Evolutionary conservation across 306 rosid genomes (phyloP).

Genomic region (Lathyrus sativus): DNA sequence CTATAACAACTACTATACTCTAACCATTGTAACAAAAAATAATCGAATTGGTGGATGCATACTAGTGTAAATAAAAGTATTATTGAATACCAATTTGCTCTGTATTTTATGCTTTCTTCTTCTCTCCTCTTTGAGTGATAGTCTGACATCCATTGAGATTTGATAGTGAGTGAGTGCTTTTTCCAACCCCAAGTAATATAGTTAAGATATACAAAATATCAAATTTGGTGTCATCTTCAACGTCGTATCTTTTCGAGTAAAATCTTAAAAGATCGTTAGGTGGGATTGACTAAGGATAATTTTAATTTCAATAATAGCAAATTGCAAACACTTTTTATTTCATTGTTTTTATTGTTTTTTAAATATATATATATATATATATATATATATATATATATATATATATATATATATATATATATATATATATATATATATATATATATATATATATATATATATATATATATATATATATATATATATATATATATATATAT

Average conservation of each 20-base stretch:
- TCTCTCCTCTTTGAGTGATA: not conserved
- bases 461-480: not conserved
- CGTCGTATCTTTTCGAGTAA: not conserved
- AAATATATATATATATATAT: not conserved
- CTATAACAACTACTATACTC: too few species aligned
- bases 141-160: not conserved
- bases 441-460: not conserved
- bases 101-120: not conserved
- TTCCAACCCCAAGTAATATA: not conserved
- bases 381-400: not conserved
- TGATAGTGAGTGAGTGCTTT: not conserved
- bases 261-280: constrained; percentile 1
- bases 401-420: too few species aligned
- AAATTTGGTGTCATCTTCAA: not conserved
- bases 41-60: too few species aligned
- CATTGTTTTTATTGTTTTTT: too few species aligned
- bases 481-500: not conserved
- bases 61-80: not conserved
- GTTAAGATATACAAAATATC: not conserved
- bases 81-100: not conserved
- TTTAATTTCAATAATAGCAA: not conserved
- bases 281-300: not conserved
- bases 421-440: not conserved
- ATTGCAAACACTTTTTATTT: constrained; percentile 5
- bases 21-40: too few species aligned